Base-by-base conservation (phyloP, 768 basidiomycete species). In the Phanerodontia chrysosporium region DNA sequence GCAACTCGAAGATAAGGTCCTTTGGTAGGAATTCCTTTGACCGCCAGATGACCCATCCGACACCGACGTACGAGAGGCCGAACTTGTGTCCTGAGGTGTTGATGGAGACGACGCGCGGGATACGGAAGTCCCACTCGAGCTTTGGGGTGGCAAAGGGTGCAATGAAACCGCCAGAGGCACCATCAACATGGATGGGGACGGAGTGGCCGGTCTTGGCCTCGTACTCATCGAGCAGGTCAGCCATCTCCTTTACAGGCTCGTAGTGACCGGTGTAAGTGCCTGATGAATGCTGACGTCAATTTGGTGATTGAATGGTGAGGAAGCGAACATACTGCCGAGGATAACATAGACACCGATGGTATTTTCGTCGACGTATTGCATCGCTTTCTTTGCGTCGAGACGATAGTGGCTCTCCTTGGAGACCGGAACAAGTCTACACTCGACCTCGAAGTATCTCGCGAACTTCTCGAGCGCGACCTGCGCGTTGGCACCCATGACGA, bases 231-330 rank as follows among this genome's bases (percentile, higher is more conserved):
- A 93, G 76, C 10, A 90, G 78, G 44, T 86, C 84, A 1, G 88
- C 77, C 85, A 97, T 90, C 69, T 87, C 90, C 69, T 90, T 82
- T 30, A 97, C 94, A 13, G 88, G 85, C 66, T 96, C 95, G 66
- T 79, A 84, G 64, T 76, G 77, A n/a, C 79, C 82, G 6, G 82
- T 83, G 63, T 78, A 80, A 25, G 78, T 81, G 32, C 72, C 69
- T 63, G 51, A 42, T 42, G 4, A 42, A 42, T 42, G 39, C 18
- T 42, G 6, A 4, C 39, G 16, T 18, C 6, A 42, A 42, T 9
- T 10, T 22, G 21, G 28, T 12, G 18, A 16, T 44, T 35, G 36
- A 27, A 36, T 6, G 12, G 14, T 13, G 39, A 10, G 22, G 66
- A n/a, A n/a, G n/a, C n/a, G n/a, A n/a, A n/a, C 74, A 45, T 66